Percentiles rank a stretch among this genome's conserved stretches.
phyloP scores from a whole-genome alignment of 1,284 basidiomycete species.

The Malassezia furfur region DNA sequence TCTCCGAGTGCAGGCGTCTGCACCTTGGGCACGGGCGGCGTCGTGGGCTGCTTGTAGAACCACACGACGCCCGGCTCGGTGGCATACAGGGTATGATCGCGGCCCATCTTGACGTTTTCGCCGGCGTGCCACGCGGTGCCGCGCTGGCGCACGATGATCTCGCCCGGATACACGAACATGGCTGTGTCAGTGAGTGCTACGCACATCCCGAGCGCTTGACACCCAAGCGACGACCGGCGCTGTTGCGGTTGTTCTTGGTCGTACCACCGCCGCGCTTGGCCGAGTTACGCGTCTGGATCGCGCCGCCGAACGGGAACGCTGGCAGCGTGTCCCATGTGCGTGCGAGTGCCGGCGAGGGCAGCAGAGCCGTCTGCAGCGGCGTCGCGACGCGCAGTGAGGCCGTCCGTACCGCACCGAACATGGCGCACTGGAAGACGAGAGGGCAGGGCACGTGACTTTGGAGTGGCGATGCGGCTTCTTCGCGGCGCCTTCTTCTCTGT shows the following conservation, averaged over 20 bases:
- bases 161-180: slow-evolving; percentile 35
- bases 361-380: slow-evolving; percentile 11
- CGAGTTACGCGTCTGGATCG: slow-evolving; percentile 45
- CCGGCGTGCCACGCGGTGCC: slow-evolving; percentile 46
- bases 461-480: neutral
- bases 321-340: slow-evolving; percentile 20
- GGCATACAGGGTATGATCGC: slow-evolving; percentile 46
- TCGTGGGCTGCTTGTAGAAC: slow-evolving; percentile 29
- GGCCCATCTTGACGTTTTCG: slow-evolving; percentile 40
- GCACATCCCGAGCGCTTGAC: slow-evolving; percentile 36
- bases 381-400: slow-evolving; percentile 31
- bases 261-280: slow-evolving; percentile 46
- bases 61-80: slow-evolving; percentile 41
- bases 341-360: slow-evolving; percentile 2
- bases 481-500: neutral
- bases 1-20: slow-evolving; percentile 14
- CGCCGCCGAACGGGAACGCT: slow-evolving; percentile 34
- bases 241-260: slow-evolving; percentile 47
- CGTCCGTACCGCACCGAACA: slow-evolving; percentile 9
- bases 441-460: neutral
- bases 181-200: slow-evolving; percentile 14
- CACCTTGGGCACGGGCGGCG: neutral
- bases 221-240: slow-evolving; percentile 43
- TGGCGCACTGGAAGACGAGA: neutral
- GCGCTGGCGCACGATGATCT: slow-evolving; percentile 45